phyloP scores from a whole-genome alignment of 352 stramenopile species.

The Discostella stelligera region DNA sequence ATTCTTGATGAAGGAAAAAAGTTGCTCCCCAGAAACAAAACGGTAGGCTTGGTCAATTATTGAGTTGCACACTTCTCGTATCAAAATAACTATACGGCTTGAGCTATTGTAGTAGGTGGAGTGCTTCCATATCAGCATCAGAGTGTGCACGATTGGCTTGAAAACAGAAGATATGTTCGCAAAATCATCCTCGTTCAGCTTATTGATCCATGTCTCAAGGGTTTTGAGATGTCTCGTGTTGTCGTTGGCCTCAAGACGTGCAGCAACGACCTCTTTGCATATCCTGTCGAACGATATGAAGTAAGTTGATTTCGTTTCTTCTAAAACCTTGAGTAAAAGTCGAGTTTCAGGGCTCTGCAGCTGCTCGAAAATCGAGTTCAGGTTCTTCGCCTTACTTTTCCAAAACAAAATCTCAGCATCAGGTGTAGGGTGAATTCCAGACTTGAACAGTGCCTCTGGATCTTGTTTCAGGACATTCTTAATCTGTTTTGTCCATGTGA shows the following conservation, averaged over 20 bases:
- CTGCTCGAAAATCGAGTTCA: constrained; percentile 94
- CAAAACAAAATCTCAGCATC: constrained; percentile 97
- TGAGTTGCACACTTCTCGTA: constrained; percentile 97
- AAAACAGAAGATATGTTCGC: constrained; percentile 89
- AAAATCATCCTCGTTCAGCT: constrained; percentile 92
- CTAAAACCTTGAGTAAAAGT: constrained; percentile 91
- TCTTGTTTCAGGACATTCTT: constrained; percentile 98
- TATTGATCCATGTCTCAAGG: constrained; percentile 95
- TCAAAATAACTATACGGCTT: constrained; percentile 92
- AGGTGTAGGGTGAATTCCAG: constrained; percentile 94
- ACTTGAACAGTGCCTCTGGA: constrained; percentile 93
- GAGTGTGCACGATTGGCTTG: constrained; percentile 98
- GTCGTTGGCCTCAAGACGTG: constrained; percentile 95
- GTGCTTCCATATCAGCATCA: constrained; percentile 99
- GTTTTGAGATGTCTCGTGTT: constrained; percentile 97
- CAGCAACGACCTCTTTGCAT: constrained; percentile 96
- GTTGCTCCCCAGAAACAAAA: constrained; percentile 85
- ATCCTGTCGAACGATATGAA: constrained; percentile 90
- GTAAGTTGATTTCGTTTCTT: constrained; percentile 95
- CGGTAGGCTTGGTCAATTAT: constrained; percentile 89
- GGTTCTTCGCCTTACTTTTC: constrained; percentile 94
- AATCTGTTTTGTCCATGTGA: constrained; percentile 99
- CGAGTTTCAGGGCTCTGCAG: constrained; percentile 90
- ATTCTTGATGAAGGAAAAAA: constrained; percentile 95
- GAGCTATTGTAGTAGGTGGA: constrained; percentile 98